These are phyloP conservation scores for Epicoccum nigrum DNA, from an alignment of 2,329 filamentous ascomycete genomes.

Conservation along the genomic window DNA sequence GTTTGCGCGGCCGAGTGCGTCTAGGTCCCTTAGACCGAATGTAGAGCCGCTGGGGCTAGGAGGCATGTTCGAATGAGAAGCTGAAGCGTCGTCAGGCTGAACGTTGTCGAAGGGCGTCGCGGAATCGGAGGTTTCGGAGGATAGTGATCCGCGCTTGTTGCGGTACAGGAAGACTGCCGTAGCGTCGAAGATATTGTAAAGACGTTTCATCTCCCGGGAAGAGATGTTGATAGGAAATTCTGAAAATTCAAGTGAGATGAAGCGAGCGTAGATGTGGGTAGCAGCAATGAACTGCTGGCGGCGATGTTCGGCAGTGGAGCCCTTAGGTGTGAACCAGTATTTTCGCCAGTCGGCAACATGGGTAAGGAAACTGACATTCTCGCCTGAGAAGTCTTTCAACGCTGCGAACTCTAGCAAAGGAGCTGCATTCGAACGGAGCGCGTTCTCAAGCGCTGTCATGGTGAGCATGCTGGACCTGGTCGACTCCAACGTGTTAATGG, in stretches of 20 bases:
- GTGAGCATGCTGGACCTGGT: conserved; percentile 41
- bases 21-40: conserved; percentile 29
- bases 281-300: conserved; percentile 39
- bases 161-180: conserved; percentile 31
- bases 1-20: conserved; percentile 38
- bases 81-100: conserved; percentile 6
- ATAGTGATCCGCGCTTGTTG: conserved; percentile 22
- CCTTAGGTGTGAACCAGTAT: conserved; percentile 35
- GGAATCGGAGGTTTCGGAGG: conserved; percentile 24
- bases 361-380: conserved; percentile 45
- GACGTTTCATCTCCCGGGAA: conserved; percentile 34
- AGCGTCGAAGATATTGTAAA: conserved; percentile 35
- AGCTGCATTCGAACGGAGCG: conserved; percentile 37
- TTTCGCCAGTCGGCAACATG: conserved; percentile 42
- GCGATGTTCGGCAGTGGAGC: conserved; percentile 29
- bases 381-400: conserved; percentile 44
- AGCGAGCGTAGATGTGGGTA: conserved; percentile 41
- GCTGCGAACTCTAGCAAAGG: conserved; percentile 43
- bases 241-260: conserved; percentile 42
- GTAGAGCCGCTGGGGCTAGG: conserved; percentile 24
- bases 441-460: conserved; percentile 43
- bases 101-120: conserved; percentile 40
- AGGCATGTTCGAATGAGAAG: conserved; percentile 4
- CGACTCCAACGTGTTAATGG: conserved; percentile 31
- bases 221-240: conserved; percentile 47